Percentiles rank a stretch among this genome's conserved stretches.
Evolutionary conservation across 306 rosid species (phyloP).

Genomic region (Pterocarpus macrocarpus): DNA sequence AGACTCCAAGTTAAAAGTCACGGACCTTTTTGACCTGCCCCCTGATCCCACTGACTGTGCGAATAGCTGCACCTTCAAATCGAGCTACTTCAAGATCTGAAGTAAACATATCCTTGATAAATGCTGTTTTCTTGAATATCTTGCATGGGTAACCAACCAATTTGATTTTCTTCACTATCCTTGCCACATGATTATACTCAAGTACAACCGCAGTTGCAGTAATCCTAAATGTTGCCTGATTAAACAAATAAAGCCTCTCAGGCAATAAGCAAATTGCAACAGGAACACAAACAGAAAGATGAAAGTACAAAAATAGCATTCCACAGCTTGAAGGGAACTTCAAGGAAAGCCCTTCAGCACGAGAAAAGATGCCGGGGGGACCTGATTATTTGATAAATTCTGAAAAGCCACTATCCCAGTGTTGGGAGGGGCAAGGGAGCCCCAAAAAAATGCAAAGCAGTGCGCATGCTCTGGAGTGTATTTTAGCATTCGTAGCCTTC

Average conservation of each 20-base stretch:
- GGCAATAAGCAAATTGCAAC: constrained; percentile 29
- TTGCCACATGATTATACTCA: constrained; percentile 84
- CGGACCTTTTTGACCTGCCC: constrained; percentile 98
- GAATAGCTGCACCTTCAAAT: constrained; percentile 94
- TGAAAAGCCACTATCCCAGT: constrained; percentile 92
- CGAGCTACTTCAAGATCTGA: constrained; percentile 96
- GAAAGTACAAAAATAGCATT: constrained; percentile 23
- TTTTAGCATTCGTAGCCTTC: constrained; percentile 94
- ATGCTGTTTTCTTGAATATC: constrained; percentile 94
- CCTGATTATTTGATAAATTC: constrained; percentile 87
- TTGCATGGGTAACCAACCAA: constrained; percentile 92
- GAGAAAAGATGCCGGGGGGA: constrained; percentile 27
- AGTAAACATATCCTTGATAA: constrained; percentile 90
- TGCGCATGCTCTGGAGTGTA: constrained; percentile 97
- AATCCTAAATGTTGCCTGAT: constrained; percentile 84
- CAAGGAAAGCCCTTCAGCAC: constrained; percentile 20
- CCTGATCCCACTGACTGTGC: constrained; percentile 90
- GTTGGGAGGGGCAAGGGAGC: constrained; percentile 94
- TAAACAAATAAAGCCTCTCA: constrained; percentile 48
- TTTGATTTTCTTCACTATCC: constrained; percentile 89
- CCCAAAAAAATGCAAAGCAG: constrained; percentile 95
- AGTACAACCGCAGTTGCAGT: constrained; percentile 91
- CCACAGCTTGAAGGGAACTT: neutral
- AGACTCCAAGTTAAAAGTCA: constrained; percentile 29
- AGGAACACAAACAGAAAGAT: neutral